Base-by-base conservation (phyloP, 1,284 basidiomycete species). In the Sanghuangporus baumii region DNA sequence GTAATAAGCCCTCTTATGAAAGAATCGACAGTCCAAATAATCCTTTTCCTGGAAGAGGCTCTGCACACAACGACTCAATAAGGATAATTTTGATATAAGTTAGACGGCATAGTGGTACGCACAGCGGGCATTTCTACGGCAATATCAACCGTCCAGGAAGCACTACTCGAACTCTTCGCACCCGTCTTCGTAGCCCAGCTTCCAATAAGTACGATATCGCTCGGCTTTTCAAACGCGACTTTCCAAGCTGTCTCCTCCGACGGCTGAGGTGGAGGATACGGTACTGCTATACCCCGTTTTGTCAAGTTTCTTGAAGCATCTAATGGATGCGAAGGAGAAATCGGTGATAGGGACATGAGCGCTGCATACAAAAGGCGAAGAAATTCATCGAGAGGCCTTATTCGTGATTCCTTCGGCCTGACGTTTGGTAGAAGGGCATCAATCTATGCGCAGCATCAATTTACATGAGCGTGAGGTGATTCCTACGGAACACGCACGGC, bases 41-140 rank as follows among this genome's bases (percentile, higher is more conserved):
- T 99, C 96, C 73, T 98, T 99, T 68, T 96, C 92, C 76, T 97
- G 94, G 70, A 99, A 95, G 31, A 98, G 75, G 51, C 69, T 71
- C 86, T 94, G 69, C 3, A 65, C 60, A 18, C 60, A 65, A 4
- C 6, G 14, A 60, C 50, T 14, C 11, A 12, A 3, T 12, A 41
- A 31, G 26, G 26, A 41, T 12, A 41, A 41, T 41, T 2, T 6
- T 41, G 2, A 41, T 11, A n/a, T 3, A 57, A 46, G 12, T 65
- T 4, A 18, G 31, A 31, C 12, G 37, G 1, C 56, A 54, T 14
- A 59, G 71, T 67, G 55, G 43, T 12, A 68, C 89, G 68, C 69
- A 94, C 94, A 40, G 82, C 72, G 12, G 94, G 94, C 91, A 99
- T 95, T 70, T 92, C 87, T 1, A 96, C 78, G 0, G 91, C 90